These are phyloP conservation scores for Drechslerella dactyloides DNA, from an alignment of 2,329 filamentous ascomycete species.

Conservation along the genomic window DNA sequence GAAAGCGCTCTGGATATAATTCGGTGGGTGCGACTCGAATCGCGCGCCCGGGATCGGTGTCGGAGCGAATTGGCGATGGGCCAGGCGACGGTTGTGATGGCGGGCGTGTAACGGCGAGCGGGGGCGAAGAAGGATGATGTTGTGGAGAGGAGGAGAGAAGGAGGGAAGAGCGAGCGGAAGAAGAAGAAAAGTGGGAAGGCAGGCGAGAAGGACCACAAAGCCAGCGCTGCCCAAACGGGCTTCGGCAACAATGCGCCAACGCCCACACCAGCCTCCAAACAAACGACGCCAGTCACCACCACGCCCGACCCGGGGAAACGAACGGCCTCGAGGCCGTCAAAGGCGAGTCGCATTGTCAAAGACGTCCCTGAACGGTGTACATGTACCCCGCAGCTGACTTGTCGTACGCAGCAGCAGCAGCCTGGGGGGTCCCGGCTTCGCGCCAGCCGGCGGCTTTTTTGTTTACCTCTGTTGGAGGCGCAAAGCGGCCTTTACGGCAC, in stretches of 20 bases:
- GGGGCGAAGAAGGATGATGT: constrained; percentile 20
- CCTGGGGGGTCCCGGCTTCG: not conserved
- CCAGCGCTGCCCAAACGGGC: constrained; percentile 27
- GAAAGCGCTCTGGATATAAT: constrained; percentile 15
- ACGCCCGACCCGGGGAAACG: not conserved
- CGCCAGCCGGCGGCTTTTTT: not conserved
- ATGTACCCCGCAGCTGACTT: too few relatives aligned
- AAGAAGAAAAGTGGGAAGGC: constrained; percentile 46
- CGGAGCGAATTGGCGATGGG: constrained; percentile 15
- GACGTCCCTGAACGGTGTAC: too few relatives aligned
- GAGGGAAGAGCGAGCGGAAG: constrained; percentile 22
- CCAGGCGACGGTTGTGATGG: constrained; percentile 29
- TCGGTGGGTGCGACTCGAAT: constrained; percentile 41
- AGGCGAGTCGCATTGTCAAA: too few relatives aligned
- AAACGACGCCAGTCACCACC: not conserved
- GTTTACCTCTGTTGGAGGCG: not conserved
- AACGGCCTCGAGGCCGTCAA: not conserved
- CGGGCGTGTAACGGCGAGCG: constrained; percentile 10
- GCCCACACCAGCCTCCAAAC: constrained; percentile 15
- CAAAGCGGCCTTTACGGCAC: too few relatives aligned
- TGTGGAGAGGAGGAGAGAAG: constrained; percentile 26
- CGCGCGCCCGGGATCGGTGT: constrained; percentile 32
- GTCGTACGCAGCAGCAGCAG: too few relatives aligned
- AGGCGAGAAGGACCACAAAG: constrained; percentile 27
- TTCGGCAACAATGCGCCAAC: constrained; percentile 48